Evolutionary conservation across 768 basidiomycete species (phyloP), one percentile per base, ranked within the genome.

Genomic region (Xerocomellus chrysenteron): DNA sequence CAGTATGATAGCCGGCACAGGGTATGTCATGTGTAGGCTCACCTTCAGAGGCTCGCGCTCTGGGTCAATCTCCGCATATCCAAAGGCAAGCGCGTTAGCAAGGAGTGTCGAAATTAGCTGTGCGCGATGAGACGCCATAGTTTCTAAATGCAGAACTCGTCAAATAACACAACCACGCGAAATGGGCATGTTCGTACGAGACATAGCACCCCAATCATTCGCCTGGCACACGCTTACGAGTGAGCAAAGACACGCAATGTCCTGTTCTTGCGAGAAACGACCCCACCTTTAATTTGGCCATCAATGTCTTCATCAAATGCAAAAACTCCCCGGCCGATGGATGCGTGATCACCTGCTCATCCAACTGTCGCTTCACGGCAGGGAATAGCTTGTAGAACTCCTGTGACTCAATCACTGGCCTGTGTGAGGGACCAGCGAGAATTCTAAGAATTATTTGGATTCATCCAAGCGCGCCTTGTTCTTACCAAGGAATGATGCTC

Each of bases 261-360:
- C 5, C 8, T 0, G 6, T 16, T 17, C 16, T n/a, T 12, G 17
- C 3, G 4, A 51, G 4, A 9, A 16, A 51, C 0, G 2, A 52
- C 54, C 21, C 21, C 47, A 82, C 85, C 76, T 86, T 86, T 40
- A 86, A 62, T 55, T 86, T 87, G n/a, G 85, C 85, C 85, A 86
- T 86, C 44, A 86, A 58, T 0, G 82, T 82, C 66, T 86, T 86
- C 64, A 87, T 70, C 3, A 78, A 74, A 37, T 79, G 77, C 6
- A 86, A 68, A 60, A 86, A 86, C 54, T 81, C 76, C 17, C 79
- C 80, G 0, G 81, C 85, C 0, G 76, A 72, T 0, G 64, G 68
- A 60, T 86, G 83, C 0, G 83, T 82, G 1, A 78, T 51, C 4
- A 62, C 56, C 55, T 85, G 83, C 44, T 73, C 70, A 56, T 85